Base-by-base conservation (phyloP, 2,329 filamentous ascomycete species). In the Aspergillus quadrilineatus region DNA sequence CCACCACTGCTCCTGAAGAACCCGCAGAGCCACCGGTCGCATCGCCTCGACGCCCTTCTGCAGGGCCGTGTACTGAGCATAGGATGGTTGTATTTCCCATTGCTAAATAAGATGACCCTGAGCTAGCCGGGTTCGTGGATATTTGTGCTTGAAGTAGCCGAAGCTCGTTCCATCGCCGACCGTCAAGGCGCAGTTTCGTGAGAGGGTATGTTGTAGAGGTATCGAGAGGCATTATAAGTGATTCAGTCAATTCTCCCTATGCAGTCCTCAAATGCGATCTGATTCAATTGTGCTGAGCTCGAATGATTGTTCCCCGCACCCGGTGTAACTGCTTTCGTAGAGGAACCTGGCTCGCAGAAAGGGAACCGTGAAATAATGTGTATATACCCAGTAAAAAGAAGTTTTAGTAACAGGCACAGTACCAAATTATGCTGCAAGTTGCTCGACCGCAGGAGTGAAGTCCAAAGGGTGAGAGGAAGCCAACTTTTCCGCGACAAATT, bases 41-140 rank as follows among this genome's bases (percentile, higher is more conserved):
- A 56, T 82, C 74, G 30, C 75, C 70, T 57, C 78, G 73, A 64
- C 82, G 75, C 49, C 82, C 82, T 75, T 99, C 94, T 37, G 84
- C 85, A 0, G 94, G 94, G 0, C 94, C 94, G 1, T 87, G 86
- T 47, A 99, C 87, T 26, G 92, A 91, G 76, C 93, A 97, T 76
- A 97, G 90, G 65, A 99, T 88, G 72, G 96, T 94, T 22, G 94
- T 99, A 77, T 97, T 96, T 67, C 94, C 94, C 88, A 96, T 96
- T 72, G 96, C 91, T 57, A 97, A 85, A 75, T 96, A 96, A 60
- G 89, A 90, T 44, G 90, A 96, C 36, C 94, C 94, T 67, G 97
- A 94, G 54, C 92, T 92, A 49, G 92, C 89, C 59, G 92, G 88
- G 75, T 97, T 94, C 1, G 92, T 97, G 60, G 89, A 89, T 70